Base-by-base conservation (phyloP, 495 filamentous ascomycete species). In the Eremomyces bilateralis region DNA sequence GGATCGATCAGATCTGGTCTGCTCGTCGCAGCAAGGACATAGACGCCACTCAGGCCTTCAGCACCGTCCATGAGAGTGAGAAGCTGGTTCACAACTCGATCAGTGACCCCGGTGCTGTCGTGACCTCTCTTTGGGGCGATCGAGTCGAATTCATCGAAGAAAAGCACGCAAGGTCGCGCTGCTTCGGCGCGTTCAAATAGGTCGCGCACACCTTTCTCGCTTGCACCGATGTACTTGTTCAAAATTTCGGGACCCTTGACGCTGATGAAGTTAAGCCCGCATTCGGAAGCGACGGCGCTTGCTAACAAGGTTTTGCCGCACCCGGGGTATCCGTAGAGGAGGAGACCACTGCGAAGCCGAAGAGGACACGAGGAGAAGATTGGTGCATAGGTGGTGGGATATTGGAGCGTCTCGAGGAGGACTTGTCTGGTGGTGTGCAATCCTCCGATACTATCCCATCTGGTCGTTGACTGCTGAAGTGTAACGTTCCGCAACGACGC, bases 1-100 rank as follows among this genome's bases (percentile, higher is more conserved):
- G 88, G 85, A 47, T 97, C 88, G 29, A 97, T 95, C 4, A 95
- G 50, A 52, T 97, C 90, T 0, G 88, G 88, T 18, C 88, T 60
- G 2, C 69, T 77, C 1, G 88, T 97, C 11, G 88, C 88, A 19
- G 88, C 88, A 3, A 97, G 69, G 1, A 97, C 88, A 46, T 95
- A 95, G 1, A 97, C 88, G 0, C 90, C 90, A 0, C 73, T 78
- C 3, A 95, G 56, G 13, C 90, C 88, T 50, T 97, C 90, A 1
- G 90, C 90, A 47, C 88, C 88, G 48, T 97, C 88, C 90, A 97
- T 97, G 54, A 94, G 90, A 3, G 88, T 97, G 5, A 97, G 61
- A 30, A 97, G 69, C 59, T 95, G 90, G 49, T 95, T 95, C 43
- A 97, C 88, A 1, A 97, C 88, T n/a, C 88, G 71, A 51, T 95